A percentile compares a stretch with the other conserved stretches of the same genome.
These are phyloP conservation scores for Castanea mollissima DNA, from an alignment of 306 rosid species.

Conservation along the genomic window DNA sequence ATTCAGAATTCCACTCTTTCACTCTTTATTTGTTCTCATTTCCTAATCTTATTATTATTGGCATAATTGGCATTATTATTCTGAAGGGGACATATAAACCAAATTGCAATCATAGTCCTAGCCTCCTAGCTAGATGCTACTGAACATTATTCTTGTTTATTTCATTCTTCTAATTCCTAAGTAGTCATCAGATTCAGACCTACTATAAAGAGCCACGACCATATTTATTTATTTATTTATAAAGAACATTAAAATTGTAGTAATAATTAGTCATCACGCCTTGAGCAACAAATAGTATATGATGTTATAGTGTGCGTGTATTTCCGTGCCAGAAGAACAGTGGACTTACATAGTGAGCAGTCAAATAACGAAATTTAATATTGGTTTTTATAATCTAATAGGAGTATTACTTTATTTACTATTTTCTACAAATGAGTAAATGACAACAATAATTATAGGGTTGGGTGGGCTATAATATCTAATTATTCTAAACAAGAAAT, in stretches of 20 bases:
- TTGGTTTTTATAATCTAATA: not conserved
- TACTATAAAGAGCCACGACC: conserved; percentile 12
- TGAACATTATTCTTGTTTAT: conserved; percentile 23
- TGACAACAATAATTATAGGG: conserved; percentile 16
- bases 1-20: conserved; percentile 45
- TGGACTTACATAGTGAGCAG: conserved; percentile 26
- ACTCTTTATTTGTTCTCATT: conserved; percentile 43
- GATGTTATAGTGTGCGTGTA: conserved; percentile 26
- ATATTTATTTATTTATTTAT: not conserved
- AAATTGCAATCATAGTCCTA: conserved; percentile 38
- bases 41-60: conserved; percentile 49
- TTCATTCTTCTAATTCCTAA: conserved; percentile 14
- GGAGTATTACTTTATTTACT: not conserved
- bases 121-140: not conserved
- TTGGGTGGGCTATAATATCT: not conserved
- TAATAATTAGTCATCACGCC: conserved; percentile 32
- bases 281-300: conserved; percentile 25
- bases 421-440: not conserved
- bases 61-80: conserved; percentile 47
- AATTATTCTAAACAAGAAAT: too few relatives aligned
- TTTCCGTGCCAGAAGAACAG: conserved; percentile 32
- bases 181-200: conserved; percentile 10
- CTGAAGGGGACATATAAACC: conserved; percentile 55
- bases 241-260: conserved; percentile 6
- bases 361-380: conserved; percentile 10